These are phyloP conservation scores for Microbotryum silenes-acaulis DNA, from an alignment of 1,284 basidiomycete species.

Conservation along the genomic window DNA sequence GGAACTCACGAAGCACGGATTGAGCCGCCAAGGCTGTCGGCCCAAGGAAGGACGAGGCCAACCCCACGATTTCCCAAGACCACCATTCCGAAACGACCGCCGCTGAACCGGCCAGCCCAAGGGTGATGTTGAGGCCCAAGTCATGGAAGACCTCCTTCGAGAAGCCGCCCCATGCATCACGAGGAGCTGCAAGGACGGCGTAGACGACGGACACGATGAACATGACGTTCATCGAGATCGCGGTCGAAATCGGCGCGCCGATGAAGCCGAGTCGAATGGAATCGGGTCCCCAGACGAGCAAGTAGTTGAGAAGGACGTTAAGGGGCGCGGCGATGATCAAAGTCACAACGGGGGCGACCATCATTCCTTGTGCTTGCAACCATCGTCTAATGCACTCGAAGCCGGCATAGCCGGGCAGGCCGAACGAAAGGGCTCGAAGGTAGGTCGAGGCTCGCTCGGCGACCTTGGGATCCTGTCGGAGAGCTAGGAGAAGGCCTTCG, in stretches of 20 bases:
- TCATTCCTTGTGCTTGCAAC: constrained; percentile 81
- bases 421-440: constrained; percentile 58
- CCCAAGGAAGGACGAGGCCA: constrained; percentile 43
- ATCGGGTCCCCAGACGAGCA: constrained; percentile 53
- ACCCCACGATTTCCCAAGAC: constrained; percentile 69
- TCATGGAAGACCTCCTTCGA: constrained; percentile 58
- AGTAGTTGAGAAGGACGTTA: constrained; percentile 74
- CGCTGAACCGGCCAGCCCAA: constrained; percentile 62
- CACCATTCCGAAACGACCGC: constrained; percentile 74
- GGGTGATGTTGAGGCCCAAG: constrained; percentile 60
- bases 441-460: constrained; percentile 65
- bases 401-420: constrained; percentile 75
- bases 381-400: constrained; percentile 55
- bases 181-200: constrained; percentile 62
- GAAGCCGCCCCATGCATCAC: constrained; percentile 77
- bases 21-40: constrained; percentile 49
- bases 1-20: constrained; percentile 40
- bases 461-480: constrained; percentile 81
- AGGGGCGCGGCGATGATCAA: constrained; percentile 76
- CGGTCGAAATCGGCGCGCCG: constrained; percentile 84
- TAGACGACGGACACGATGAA: constrained; percentile 58
- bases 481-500: constrained; percentile 55
- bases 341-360: constrained; percentile 77
- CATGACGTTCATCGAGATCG: constrained; percentile 80
- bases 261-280: constrained; percentile 72